Evolutionary conservation across 169 alveolate genomes (phyloP).

Genomic region (Blepharisma undulans): DNA sequence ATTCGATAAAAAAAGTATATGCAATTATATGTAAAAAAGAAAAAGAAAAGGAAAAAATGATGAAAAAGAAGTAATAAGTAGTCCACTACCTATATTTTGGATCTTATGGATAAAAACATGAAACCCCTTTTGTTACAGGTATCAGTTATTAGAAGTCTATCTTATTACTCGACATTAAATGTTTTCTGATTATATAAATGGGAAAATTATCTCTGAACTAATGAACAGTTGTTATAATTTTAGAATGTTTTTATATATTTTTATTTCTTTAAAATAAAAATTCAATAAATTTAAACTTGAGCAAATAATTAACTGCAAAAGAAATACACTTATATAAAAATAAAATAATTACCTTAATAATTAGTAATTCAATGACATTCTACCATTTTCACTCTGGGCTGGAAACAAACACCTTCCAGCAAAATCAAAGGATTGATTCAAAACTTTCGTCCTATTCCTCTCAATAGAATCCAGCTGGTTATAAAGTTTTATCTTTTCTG

Average conservation of each 20-base stretch:
- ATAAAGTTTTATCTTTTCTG: neutral
- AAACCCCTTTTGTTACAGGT: neutral
- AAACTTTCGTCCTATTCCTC: neutral
- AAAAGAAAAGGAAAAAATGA: neutral
- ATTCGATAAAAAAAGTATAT: neutral
- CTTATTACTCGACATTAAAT: neutral
- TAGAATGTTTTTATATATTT: no score
- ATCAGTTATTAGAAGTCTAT: neutral
- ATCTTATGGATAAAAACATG: neutral
- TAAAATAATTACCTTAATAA: neutral
- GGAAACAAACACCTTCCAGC: constrained; percentile 13
- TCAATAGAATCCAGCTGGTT: neutral
- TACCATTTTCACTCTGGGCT: neutral
- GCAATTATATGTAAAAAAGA: neutral
- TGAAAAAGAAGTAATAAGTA: neutral
- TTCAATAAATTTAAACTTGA: neutral
- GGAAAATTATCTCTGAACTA: neutral
- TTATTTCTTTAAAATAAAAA: neutral
- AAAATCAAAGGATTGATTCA: neutral
- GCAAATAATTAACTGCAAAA: no score
- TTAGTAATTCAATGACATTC: neutral
- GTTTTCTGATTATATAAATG: neutral
- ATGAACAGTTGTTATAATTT: no score
- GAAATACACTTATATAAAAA: neutral
- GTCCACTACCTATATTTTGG: neutral